Conservation (phyloP, 192 early-diverging fungal genomes). For the Coemansia sp. region DNA sequence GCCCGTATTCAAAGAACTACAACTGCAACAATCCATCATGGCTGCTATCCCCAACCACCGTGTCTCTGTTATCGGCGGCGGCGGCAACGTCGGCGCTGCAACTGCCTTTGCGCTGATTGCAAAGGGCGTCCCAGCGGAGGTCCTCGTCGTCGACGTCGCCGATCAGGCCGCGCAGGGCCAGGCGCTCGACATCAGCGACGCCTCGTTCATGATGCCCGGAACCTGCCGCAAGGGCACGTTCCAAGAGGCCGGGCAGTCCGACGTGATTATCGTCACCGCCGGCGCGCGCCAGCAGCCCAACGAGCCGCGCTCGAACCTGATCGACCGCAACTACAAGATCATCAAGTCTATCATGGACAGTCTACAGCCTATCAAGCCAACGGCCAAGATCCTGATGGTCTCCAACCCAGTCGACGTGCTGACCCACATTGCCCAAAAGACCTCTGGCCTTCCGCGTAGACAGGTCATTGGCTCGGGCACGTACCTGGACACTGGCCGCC, state of each 20-base stretch:
- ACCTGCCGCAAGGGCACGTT: slow-evolving; percentile 58
- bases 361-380: slow-evolving; percentile 70
- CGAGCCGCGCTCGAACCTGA: slow-evolving; percentile 69
- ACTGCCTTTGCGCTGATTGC: slow-evolving; percentile 70
- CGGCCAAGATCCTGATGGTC: slow-evolving; percentile 72
- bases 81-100: slow-evolving; percentile 73
- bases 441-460: slow-evolving; percentile 68
- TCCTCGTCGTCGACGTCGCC: slow-evolving; percentile 70
- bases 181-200: slow-evolving; percentile 80
- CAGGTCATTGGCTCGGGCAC: slow-evolving; percentile 90
- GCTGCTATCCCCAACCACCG: slow-evolving; percentile 28
- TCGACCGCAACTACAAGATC: slow-evolving; percentile 79
- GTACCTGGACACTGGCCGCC: slow-evolving; percentile 71
- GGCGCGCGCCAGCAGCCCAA: slow-evolving; percentile 77
- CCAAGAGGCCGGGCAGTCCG: slow-evolving; percentile 75
- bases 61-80: slow-evolving; percentile 69
- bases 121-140: slow-evolving; percentile 65
- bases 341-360: slow-evolving; percentile 66
- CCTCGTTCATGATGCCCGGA: slow-evolving; percentile 67
- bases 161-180: slow-evolving; percentile 67
- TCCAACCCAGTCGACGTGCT: slow-evolving; percentile 84
- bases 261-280: slow-evolving; percentile 81
- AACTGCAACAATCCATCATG: slow-evolving; percentile 13
- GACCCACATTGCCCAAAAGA: slow-evolving; percentile 79
- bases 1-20: slow-evolving; percentile 6